phyloP scores from a whole-genome alignment of 2,329 filamentous ascomycete genomes.

The Cordyceps sp. region DNA sequence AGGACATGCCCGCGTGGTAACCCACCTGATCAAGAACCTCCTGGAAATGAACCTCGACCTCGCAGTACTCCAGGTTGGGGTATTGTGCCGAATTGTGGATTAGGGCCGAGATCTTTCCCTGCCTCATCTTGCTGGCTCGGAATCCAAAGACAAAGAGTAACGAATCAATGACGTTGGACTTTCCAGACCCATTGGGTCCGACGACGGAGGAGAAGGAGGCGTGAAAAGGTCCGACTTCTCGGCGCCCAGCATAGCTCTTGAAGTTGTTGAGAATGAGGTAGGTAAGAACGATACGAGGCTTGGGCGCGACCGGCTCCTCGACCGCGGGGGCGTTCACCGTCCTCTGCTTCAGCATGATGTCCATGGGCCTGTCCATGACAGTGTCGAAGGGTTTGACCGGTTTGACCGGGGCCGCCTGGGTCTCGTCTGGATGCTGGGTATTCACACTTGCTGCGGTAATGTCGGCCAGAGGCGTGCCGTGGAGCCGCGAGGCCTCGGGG shows the following conservation, averaged over 20 bases:
- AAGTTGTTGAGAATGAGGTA: slow-evolving; percentile 90
- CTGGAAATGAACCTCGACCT: slow-evolving; percentile 92
- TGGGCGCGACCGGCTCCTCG: slow-evolving; percentile 59
- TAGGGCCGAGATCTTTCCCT: slow-evolving; percentile 92
- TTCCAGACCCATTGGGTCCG: slow-evolving; percentile 92
- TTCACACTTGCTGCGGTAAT: slow-evolving; percentile 55
- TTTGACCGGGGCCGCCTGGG: slow-evolving; percentile 35
- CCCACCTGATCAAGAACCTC: slow-evolving; percentile 73
- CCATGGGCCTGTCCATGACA: slow-evolving; percentile 75
- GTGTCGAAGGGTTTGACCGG: slow-evolving; percentile 64
- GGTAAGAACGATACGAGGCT: slow-evolving; percentile 79
- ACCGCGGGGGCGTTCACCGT: slow-evolving; percentile 50
- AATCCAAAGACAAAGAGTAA: slow-evolving; percentile 98
- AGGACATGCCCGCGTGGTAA: slow-evolving; percentile 2
- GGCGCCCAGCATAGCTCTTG: slow-evolving; percentile 93
- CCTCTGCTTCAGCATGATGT: slow-evolving; percentile 79
- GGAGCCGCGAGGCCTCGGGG: slow-evolving; percentile 33
- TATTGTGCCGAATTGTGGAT: slow-evolving; percentile 91
- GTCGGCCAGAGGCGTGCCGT: slow-evolving; percentile 49
- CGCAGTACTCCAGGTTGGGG: slow-evolving; percentile 75
- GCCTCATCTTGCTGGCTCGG: slow-evolving; percentile 96
- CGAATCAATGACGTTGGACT: slow-evolving; percentile 98
- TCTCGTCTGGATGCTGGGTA: slow-evolving; percentile 11
- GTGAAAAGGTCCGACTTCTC: slow-evolving; percentile 94
- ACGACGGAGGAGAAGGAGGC: slow-evolving; percentile 95